Base-by-base conservation (phyloP, 345 rosid species). In the Eucalyptus marginata region DNA sequence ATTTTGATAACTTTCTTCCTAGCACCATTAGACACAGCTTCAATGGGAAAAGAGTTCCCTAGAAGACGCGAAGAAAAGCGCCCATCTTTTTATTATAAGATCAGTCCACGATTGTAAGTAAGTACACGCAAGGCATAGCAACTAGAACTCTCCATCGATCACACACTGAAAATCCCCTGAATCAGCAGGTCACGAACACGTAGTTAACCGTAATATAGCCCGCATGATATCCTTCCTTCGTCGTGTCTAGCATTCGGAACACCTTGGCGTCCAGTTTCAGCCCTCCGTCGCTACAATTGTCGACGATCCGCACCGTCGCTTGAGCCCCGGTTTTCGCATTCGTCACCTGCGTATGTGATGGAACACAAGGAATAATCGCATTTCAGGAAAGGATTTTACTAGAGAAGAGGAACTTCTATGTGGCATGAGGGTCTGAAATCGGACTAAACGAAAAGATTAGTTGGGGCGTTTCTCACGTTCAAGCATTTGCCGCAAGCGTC, bases 231-330 rank as follows among this genome's bases (percentile, higher is more conserved):
- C 95, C 96, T 59, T 18, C 94, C 91, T 40, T 93, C 66, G 3
- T 40, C 16, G 91, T 93, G 86, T 94, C 95, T 43, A 95, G 88
- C 88, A 90, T 92, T 13, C 16, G 68, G 90, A 95, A 95, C 64
- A 94, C 90, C 6, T 22, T 89, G 0, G 52, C 91, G 36, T 95
- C 97, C 90, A 94, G 87, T 86, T 94, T 95, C 29, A 94, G 89
- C 18, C 97, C 97, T 33, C 94, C 95, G 76, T 92, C 92, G 87
- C 91, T 87, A 81, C 96, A 95, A 86, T 92, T 94, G 87, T 94
- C 95, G 44, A 95, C 94, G 64, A 95, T 95, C 90, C 95, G 91
- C 86, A 90, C 96, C 5, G 91, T 94, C 36, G 88, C 88, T 54
- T 89, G 88, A 33, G 94, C 40, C 88, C 93, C 89, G 1, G 95